Evolutionary conservation across 805 yeast species (phyloP).

Genomic region (Peterozyma xylosa): DNA sequence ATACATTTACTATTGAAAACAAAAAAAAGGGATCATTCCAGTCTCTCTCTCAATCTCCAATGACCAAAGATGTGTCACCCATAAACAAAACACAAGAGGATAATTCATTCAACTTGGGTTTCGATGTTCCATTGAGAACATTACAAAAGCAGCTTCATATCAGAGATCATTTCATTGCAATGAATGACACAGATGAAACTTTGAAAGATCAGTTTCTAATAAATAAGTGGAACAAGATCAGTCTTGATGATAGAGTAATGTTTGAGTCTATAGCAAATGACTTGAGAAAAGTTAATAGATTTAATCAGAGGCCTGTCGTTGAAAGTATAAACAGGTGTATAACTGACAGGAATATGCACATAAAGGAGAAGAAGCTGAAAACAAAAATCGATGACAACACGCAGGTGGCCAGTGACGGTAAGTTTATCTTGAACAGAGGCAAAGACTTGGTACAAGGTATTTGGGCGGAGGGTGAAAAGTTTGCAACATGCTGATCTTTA

Average conservation of each 20-base stretch:
- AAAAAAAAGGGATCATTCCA: too few relatives aligned
- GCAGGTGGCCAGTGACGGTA: neutral
- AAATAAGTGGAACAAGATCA: constrained; percentile 15
- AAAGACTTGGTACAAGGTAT: neutral
- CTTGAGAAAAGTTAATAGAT: constrained; percentile 18
- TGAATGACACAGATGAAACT: constrained; percentile 1
- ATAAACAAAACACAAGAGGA: neutral
- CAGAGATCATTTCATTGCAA: constrained; percentile 9
- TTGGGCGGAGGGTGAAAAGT: too few relatives aligned
- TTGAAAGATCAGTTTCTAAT: constrained; percentile 2
- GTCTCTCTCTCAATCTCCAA: constrained; percentile 1
- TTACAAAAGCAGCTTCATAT: constrained; percentile 20
- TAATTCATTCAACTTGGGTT: neutral
- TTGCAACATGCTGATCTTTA: too few relatives aligned
- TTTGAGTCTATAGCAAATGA: constrained; percentile 22
- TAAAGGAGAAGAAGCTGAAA: neutral
- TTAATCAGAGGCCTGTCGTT: constrained; percentile 18
- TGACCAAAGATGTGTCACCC: neutral
- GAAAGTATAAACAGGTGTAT: constrained; percentile 9
- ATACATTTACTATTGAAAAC: neutral
- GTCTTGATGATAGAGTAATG: constrained; percentile 17
- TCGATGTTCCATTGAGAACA: constrained; percentile 15
- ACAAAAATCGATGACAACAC: too few relatives aligned
- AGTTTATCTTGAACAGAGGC: constrained; percentile 1
- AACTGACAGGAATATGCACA: neutral